Evolutionary conservation across 2,329 filamentous ascomycete species (phyloP).

Genomic region (Colletotrichum sansevieriae): DNA sequence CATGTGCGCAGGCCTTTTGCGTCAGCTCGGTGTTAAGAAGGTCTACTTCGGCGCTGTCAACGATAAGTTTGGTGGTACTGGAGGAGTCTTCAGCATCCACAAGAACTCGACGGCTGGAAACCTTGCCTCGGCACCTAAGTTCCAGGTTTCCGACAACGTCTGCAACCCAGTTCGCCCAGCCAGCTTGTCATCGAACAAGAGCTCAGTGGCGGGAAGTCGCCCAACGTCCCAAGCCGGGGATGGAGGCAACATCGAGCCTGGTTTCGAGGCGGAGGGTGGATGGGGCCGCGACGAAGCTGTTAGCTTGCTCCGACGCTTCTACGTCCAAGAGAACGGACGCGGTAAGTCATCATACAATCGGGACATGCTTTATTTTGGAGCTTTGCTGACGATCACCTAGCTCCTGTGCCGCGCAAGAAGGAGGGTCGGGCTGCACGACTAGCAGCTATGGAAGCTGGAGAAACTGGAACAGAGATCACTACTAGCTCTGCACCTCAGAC

Average conservation of each 20-base stretch:
- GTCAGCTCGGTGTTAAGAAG: slow-evolving; percentile 87
- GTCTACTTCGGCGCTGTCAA: slow-evolving; percentile 97
- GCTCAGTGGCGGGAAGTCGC: background rate
- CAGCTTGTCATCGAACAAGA: slow-evolving; percentile 27
- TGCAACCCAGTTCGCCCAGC: slow-evolving; percentile 16
- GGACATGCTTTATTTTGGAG: slow-evolving; percentile 8
- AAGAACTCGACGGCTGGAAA: slow-evolving; percentile 59
- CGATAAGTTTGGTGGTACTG: slow-evolving; percentile 96
- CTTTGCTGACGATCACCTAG: slow-evolving; percentile 48
- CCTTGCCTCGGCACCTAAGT: slow-evolving; percentile 4
- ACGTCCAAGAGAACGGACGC: slow-evolving; percentile 97
- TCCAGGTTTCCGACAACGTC: slow-evolving; percentile 19
- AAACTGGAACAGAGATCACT: slow-evolving; percentile 27
- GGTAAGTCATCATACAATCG: slow-evolving; percentile 62
- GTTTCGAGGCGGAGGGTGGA: slow-evolving; percentile 87
- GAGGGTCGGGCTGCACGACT: slow-evolving; percentile 67
- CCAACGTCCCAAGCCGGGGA: slow-evolving; percentile 56
- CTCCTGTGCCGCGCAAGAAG: slow-evolving; percentile 67
- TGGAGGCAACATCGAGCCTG: slow-evolving; percentile 79
- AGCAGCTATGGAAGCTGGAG: slow-evolving; percentile 56
- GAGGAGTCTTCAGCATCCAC: slow-evolving; percentile 91
- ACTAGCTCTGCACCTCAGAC: background rate
- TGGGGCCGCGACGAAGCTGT: slow-evolving; percentile 94
- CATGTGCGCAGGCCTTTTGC: slow-evolving; percentile 95
- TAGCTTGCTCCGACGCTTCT: slow-evolving; percentile 91